Conservation (phyloP, 495 filamentous ascomycete genomes). For the Thermothielavioides terrestris region DNA sequence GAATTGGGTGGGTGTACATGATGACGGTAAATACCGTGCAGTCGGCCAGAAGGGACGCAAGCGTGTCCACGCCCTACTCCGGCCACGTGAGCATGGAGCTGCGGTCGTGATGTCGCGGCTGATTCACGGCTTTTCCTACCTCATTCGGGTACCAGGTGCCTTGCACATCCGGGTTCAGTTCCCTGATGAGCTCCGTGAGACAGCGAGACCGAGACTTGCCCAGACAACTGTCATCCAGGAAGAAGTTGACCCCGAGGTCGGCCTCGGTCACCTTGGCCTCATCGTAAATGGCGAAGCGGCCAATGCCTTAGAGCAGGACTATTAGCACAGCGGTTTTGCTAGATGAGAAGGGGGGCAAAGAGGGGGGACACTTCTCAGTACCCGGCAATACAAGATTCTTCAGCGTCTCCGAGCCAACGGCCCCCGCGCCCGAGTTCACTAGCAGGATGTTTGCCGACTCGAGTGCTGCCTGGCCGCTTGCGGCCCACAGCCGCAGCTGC, state of each 20-base stretch:
- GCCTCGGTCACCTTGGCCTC: constrained; percentile 63
- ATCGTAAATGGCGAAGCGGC: constrained; percentile 90
- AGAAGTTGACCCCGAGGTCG: constrained; percentile 95
- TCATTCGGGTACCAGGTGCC: constrained; percentile 51
- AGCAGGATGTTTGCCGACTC: constrained; percentile 85
- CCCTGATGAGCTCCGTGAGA: constrained; percentile 63
- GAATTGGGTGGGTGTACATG: constrained; percentile 63
- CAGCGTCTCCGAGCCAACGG: constrained; percentile 81
- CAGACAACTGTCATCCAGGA: constrained; percentile 69
- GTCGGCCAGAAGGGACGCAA: constrained; percentile 35
- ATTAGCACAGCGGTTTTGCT: neutral
- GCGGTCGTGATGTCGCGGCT: neutral
- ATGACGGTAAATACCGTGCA: constrained; percentile 60
- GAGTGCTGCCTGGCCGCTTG: constrained; percentile 79
- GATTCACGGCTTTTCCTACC: constrained; percentile 19
- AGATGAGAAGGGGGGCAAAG: no score
- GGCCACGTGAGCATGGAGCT: constrained; percentile 10
- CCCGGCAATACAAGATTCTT: constrained; percentile 93
- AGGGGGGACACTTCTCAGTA: constrained; percentile 15
- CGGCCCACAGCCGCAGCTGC: constrained; percentile 91
- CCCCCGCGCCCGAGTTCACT: constrained; percentile 73
- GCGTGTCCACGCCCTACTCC: constrained; percentile 12
- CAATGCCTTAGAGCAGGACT: constrained; percentile 53
- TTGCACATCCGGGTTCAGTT: constrained; percentile 93
- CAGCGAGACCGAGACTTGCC: constrained; percentile 75